phyloP scores from a whole-genome alignment of 768 basidiomycete species.

The Macrolepiota albuminosa region DNA sequence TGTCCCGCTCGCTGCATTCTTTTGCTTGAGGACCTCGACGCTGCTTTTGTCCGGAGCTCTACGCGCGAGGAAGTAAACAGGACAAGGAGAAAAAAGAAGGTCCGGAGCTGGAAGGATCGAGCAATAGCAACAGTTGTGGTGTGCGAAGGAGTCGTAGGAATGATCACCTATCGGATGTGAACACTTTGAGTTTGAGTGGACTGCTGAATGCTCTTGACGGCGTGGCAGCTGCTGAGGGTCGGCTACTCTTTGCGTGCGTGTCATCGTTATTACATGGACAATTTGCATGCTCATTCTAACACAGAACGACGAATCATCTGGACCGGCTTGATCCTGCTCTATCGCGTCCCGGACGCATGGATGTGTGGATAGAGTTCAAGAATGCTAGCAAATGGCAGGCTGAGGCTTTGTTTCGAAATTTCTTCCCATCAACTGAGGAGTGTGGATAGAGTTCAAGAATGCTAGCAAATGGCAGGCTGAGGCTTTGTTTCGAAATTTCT shows the following conservation, averaged over 20 bases:
- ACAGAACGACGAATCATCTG: constrained; percentile 85
- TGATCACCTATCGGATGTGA: constrained; percentile 67
- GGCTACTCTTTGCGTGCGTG: constrained; percentile 86
- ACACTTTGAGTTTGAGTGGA: constrained; percentile 78
- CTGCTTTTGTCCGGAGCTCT: constrained; percentile 77
- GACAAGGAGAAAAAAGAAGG: constrained; percentile 29
- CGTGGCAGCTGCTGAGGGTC: constrained; percentile 82
- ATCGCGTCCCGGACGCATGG: constrained; percentile 89
- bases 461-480: constrained; percentile 84
- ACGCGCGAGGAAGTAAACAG: constrained; percentile 51
- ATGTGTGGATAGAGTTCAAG: constrained; percentile 90
- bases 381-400: constrained; percentile 83
- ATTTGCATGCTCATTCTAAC: neutral
- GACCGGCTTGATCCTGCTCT: constrained; percentile 87
- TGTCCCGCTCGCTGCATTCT: constrained; percentile 81
- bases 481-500: constrained; percentile 85
- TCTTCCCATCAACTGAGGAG: constrained; percentile 77
- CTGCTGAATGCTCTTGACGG: constrained; percentile 83
- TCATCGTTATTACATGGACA: neutral
- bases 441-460: constrained; percentile 89
- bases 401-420: constrained; percentile 83
- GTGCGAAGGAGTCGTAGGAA: constrained; percentile 34
- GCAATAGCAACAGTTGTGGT: constrained; percentile 13
- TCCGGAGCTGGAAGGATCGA: constrained; percentile 18
- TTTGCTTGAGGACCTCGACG: constrained; percentile 87